Evolutionary conservation across 2,329 filamentous ascomycete genomes (phyloP), one percentile per base, ranked within the genome.

Genomic region (Claviceps arundinis): DNA sequence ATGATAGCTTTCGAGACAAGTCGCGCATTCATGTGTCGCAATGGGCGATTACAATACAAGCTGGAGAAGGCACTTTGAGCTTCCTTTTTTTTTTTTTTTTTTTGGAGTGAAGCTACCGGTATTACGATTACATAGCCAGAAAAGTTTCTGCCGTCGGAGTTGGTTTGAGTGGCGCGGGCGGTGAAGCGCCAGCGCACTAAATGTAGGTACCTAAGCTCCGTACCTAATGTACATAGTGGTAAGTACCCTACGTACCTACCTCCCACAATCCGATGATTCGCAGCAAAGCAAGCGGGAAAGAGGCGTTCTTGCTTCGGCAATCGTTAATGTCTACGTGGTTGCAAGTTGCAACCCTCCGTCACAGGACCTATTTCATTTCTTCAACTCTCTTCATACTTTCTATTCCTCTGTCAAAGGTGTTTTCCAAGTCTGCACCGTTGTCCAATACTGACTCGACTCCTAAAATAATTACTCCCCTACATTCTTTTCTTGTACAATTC

Each of bases 151-250:
- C 30, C 30, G 30, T 34, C 9, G 3, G 30, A 9, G 26, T 8
- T 8, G 8, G 8, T 30, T 24, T 24, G 26, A 26, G 26, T 45
- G 24, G 26, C 19, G 26, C 56, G 50, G 52, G 61, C 60, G 58
- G 50, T 65, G 58, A 47, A 24, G 43, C 22, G 43, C 19, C n/a
- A 22, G 9, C 24, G 13, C 22, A 22, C 22, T n/a, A n/a, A n/a
- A n/a, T n/a, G n/a, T n/a, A n/a, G n/a, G n/a, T n/a, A n/a, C n/a
- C n/a, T n/a, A n/a, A n/a, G n/a, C n/a, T n/a, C n/a, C n/a, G n/a
- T n/a, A n/a, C n/a, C n/a, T n/a, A n/a, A n/a, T n/a, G n/a, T n/a
- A n/a, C n/a, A n/a, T n/a, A n/a, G n/a, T n/a, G n/a, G n/a, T n/a
- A n/a, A n/a, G n/a, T n/a, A n/a, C n/a, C n/a, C n/a, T n/a, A n/a